Evolutionary conservation across 2,329 filamentous ascomycete genomes (phyloP).

Genomic region (Colletotrichum sp.): DNA sequence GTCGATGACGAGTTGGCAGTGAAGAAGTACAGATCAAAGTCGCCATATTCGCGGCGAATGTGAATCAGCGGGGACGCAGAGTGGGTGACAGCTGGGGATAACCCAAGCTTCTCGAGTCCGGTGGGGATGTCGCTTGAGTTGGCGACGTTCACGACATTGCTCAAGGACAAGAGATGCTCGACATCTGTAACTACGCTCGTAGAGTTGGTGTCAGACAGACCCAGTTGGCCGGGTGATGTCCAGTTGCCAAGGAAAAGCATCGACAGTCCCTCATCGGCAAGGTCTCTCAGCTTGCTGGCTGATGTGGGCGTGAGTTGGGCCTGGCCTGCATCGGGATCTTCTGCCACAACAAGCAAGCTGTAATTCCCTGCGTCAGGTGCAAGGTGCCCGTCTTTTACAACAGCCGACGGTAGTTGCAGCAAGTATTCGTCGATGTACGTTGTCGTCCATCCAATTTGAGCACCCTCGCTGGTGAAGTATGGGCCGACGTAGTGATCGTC

Average conservation of each 20-base stretch:
- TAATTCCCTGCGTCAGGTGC: background rate
- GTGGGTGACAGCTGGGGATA: background rate
- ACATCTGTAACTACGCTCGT: accelerated
- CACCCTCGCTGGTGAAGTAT: background rate
- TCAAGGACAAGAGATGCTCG: background rate
- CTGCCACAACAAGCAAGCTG: background rate
- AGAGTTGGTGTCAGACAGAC: accelerated
- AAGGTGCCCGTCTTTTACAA: background rate
- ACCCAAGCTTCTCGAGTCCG: background rate
- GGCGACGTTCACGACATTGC: background rate
- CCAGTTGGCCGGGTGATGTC: background rate
- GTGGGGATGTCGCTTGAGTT: background rate
- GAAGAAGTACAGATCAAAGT: background rate
- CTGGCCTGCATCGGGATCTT: background rate
- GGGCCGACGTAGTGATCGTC: background rate
- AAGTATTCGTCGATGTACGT: background rate
- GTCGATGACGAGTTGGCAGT: background rate
- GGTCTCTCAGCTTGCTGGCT: background rate
- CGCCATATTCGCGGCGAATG: background rate
- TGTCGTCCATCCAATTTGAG: background rate
- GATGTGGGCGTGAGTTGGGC: background rate
- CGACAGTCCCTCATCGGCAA: background rate
- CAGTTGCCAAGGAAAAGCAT: background rate
- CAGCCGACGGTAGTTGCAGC: background rate
- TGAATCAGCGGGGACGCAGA: background rate